Base-by-base conservation (phyloP, 2,329 filamentous ascomycete species). In the Kalmusia sp. region DNA sequence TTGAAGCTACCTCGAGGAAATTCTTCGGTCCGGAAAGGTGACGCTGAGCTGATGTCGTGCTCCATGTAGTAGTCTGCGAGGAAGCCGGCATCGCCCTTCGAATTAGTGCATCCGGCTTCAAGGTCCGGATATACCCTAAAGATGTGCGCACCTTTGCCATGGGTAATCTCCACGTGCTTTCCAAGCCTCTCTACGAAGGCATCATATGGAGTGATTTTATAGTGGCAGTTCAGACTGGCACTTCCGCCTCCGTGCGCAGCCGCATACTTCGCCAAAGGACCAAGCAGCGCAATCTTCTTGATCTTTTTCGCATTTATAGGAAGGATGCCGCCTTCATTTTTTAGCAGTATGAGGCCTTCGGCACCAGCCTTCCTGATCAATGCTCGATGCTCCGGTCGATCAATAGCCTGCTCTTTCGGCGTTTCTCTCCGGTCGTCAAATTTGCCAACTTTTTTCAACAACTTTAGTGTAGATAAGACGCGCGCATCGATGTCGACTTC, bases 241-340 rank as follows among this genome's bases (percentile, higher is more conserved):
- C 55, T 59, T 2, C 55, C 58, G 11, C 58, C 55, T 3, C 60
- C 51, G 38, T 56, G 55, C 3, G 54, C 59, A 35, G 47, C 51
- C 6, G 52, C 43, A 33, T 62, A 49, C 27, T 83, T 83, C 1
- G 81, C 83, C 75, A 82, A 85, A 31, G 78, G 78, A 0, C 84
- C 85, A 33, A 87, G 72, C 27, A 87, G 68, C 1, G 83, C 83
- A 9, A 87, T 74, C 9, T 68, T 77, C 33, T 69, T 73, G 33
- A 69, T 73, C 11, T 66, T 71, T 21, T 61, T 67, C 2, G 69
- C 54, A 19, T 67, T 51, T 6, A 83, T 64, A 0, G 81, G 81
- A 0, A 83, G 62, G 1, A 71, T 68, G 14, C 77, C 76, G 35
- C 81, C 76, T 51, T 83, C 82, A 28, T 61, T 61, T 65, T 83